phyloP scores from a whole-genome alignment of 1,284 basidiomycete species.

The Rhizoctonia solani region DNA sequence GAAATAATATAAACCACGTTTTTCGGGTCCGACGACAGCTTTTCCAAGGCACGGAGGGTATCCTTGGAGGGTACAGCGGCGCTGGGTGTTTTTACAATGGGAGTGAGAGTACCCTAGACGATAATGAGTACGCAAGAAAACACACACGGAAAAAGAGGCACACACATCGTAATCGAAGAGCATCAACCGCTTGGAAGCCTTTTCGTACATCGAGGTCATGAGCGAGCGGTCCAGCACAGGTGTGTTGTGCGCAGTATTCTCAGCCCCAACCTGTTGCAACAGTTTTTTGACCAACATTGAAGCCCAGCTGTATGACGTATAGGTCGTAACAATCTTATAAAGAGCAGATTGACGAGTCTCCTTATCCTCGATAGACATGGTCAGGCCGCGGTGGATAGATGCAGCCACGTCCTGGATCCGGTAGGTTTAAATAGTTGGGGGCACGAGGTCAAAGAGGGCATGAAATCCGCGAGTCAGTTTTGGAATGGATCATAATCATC shows the following conservation, averaged over 20 bases:
- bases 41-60: conserved; percentile 75
- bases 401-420: conserved; percentile 77
- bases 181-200: conserved; percentile 83
- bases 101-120: conserved; percentile 86
- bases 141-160: conserved; percentile 39
- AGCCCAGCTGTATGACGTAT: conserved; percentile 97
- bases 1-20: conserved; percentile 98
- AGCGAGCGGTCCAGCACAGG: conserved; percentile 75
- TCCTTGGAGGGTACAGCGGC: conserved; percentile 82
- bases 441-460: conserved; percentile 7
- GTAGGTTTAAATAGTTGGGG: background rate
- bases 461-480: conserved; percentile 2
- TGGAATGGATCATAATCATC: conserved; percentile 4
- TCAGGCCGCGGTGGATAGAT: conserved; percentile 89
- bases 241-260: conserved; percentile 84
- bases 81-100: conserved; percentile 93
- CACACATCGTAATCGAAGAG: conserved; percentile 95
- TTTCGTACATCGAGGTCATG: conserved; percentile 68
- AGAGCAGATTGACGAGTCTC: conserved; percentile 73
- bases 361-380: conserved; percentile 82
- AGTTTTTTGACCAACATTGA: conserved; percentile 88
- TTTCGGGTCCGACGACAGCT: conserved; percentile 75
- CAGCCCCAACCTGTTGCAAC: conserved; percentile 77
- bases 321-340: conserved; percentile 86
- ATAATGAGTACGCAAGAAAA: conserved; percentile 27